A percentile compares a stretch with the other conserved stretches of the same genome.
Evolutionary conservation across 108 stramenopile species (phyloP).

Genomic region (Nitzschia sp.): DNA sequence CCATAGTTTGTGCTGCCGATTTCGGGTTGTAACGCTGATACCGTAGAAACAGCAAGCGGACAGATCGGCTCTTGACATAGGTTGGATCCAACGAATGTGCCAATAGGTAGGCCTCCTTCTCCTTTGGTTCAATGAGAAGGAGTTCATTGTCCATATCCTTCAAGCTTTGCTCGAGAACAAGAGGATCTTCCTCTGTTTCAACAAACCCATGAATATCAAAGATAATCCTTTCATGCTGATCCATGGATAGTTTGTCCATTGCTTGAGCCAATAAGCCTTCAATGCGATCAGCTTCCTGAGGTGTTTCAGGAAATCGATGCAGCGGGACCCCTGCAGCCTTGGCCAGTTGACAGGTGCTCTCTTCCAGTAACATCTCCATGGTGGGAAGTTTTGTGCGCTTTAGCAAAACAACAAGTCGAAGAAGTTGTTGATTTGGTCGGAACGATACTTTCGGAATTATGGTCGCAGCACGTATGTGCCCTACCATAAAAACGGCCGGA

Average conservation of each 20-base stretch:
- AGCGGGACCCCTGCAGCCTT: slow-evolving; percentile 2
- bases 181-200: background rate
- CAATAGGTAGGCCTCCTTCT: slow-evolving; percentile 14
- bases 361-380: no score
- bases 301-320: slow-evolving; percentile 10
- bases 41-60: slow-evolving; percentile 15
- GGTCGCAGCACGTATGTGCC: no score
- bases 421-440: no score
- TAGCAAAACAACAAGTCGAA: no score
- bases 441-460: no score
- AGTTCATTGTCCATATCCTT: slow-evolving; percentile 10
- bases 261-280: slow-evolving; percentile 15
- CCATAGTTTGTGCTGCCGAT: background rate
- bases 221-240: slow-evolving; percentile 9
- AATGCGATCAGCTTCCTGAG: background rate
- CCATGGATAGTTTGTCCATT: slow-evolving; percentile 10
- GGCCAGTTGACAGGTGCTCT: no score
- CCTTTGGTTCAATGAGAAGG: background rate
- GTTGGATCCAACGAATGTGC: slow-evolving; percentile 2
- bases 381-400: no score
- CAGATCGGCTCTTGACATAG: background rate
- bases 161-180: background rate
- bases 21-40: slow-evolving; percentile 4
- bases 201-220: slow-evolving; percentile 33
- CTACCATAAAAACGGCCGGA: no score